Conservation (phyloP, 192 early-diverging fungal genomes). For the Entophlyctis luteolus region DNA sequence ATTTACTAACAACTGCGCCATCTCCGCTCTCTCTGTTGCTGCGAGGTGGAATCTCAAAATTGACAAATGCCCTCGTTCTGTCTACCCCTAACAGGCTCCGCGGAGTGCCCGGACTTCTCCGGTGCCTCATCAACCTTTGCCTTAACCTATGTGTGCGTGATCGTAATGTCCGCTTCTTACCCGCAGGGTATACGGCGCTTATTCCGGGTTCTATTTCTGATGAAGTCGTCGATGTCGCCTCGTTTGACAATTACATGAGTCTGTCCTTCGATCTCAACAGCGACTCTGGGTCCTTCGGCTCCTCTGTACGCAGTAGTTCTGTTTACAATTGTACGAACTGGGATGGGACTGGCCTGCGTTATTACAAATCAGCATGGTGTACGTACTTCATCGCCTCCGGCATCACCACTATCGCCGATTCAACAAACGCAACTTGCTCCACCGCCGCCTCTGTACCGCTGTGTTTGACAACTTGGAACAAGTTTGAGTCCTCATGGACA, state of each 20-base stretch:
- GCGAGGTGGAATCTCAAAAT: too few relatives aligned
- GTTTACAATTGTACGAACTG: background rate
- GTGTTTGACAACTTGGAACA: background rate
- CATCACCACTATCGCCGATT: background rate
- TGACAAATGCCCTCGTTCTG: background rate
- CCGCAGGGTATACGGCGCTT: background rate
- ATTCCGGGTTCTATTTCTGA: background rate
- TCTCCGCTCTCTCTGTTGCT: too few relatives aligned
- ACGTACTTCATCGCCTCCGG: conserved; percentile 2
- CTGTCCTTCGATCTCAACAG: background rate
- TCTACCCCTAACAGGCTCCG: background rate
- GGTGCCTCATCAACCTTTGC: background rate
- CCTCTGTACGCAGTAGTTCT: background rate
- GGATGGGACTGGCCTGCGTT: conserved; percentile 15
- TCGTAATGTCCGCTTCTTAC: background rate
- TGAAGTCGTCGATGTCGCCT: background rate
- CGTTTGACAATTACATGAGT: background rate
- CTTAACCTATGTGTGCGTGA: background rate
- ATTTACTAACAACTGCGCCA: too few relatives aligned
- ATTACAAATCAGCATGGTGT: background rate
- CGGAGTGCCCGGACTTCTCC: background rate
- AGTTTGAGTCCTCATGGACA: conserved; percentile 9
- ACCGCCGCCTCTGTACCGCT: background rate
- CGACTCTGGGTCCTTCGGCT: background rate
- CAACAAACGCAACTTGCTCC: background rate